A percentile compares a stretch with the other conserved stretches of the same genome.
phyloP scores from a whole-genome alignment of 2,329 filamentous ascomycete species.

The Colletotrichum paranaense region DNA sequence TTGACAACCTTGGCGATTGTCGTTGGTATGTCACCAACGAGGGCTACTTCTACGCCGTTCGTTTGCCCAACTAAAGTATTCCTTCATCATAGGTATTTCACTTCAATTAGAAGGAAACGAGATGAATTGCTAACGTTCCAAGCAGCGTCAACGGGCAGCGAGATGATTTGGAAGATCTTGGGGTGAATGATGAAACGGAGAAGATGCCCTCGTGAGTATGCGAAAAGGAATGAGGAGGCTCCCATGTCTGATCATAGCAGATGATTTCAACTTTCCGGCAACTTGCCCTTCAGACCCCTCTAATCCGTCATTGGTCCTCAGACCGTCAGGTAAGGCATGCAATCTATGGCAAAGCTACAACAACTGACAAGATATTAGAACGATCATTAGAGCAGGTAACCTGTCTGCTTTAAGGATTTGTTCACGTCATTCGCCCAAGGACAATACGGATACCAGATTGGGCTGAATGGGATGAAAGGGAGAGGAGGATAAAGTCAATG shows the following conservation, averaged over 20 bases:
- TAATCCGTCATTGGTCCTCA: not conserved
- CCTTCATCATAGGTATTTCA: not conserved
- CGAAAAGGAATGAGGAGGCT: not conserved
- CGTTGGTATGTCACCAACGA: constrained; percentile 70
- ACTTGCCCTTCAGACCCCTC: not conserved
- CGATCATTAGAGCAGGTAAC: not conserved
- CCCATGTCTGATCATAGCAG: not conserved
- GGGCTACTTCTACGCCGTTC: constrained; percentile 71
- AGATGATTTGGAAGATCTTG: not conserved
- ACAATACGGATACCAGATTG: too few species aligned
- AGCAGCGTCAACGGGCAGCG: not conserved
- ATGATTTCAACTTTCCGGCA: not conserved
- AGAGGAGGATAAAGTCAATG: not conserved
- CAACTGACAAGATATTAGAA: not conserved
- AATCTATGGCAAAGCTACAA: not conserved
- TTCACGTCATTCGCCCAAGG: not conserved
- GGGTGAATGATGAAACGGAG: not conserved
- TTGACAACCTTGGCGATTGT: constrained; percentile 67
- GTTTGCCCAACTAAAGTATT: constrained; percentile 53
- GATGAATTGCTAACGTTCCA: not conserved
- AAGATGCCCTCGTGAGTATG: not conserved
- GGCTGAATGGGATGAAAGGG: not conserved
- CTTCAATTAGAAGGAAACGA: not conserved
- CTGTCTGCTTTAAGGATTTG: not conserved
- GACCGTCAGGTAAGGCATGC: not conserved